Evolutionary conservation across 1,139 yeast genomes (phyloP).

Genomic region (Sugiyamaella castrensis): DNA sequence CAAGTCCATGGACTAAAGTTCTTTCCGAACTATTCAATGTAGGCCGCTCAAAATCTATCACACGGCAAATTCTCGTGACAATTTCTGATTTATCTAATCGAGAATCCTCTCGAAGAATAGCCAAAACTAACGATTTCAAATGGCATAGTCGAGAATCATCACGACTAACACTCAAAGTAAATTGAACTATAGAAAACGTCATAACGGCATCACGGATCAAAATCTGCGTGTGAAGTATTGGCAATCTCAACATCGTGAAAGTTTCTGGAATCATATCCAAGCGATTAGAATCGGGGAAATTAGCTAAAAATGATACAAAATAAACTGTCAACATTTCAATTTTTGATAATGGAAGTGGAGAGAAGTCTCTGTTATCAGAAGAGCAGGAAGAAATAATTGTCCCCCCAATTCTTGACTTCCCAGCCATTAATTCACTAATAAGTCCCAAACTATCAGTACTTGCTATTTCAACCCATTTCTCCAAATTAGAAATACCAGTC

Average conservation of each 20-base stretch:
- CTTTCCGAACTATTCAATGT: slow-evolving; percentile 21
- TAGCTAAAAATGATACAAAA: slow-evolving; percentile 16
- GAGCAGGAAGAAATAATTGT: neutral
- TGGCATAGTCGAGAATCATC: slow-evolving; percentile 20
- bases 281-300: slow-evolving; percentile 17
- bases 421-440: neutral
- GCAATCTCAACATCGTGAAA: slow-evolving; percentile 23
- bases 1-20: slow-evolving; percentile 22
- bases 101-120: slow-evolving; percentile 17
- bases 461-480: slow-evolving; percentile 21
- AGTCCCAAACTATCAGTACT: slow-evolving; percentile 11
- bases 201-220: slow-evolving; percentile 24
- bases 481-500: slow-evolving; percentile 20
- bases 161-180: slow-evolving; percentile 21
- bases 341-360: slow-evolving; percentile 7
- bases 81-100: slow-evolving; percentile 15
- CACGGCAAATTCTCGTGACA: slow-evolving; percentile 15
- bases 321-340: slow-evolving; percentile 17
- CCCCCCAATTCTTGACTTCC: neutral
- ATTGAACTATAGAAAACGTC: slow-evolving; percentile 27
- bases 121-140: slow-evolving; percentile 22
- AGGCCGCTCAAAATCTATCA: slow-evolving; percentile 25
- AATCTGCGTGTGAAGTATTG: slow-evolving; percentile 24
- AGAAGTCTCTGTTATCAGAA: neutral
- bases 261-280: slow-evolving; percentile 26